These are phyloP conservation scores for Climacium dendroides DNA, from an alignment of 225 moss, liverwort and hornwort genomes.

Conservation along the genomic window DNA sequence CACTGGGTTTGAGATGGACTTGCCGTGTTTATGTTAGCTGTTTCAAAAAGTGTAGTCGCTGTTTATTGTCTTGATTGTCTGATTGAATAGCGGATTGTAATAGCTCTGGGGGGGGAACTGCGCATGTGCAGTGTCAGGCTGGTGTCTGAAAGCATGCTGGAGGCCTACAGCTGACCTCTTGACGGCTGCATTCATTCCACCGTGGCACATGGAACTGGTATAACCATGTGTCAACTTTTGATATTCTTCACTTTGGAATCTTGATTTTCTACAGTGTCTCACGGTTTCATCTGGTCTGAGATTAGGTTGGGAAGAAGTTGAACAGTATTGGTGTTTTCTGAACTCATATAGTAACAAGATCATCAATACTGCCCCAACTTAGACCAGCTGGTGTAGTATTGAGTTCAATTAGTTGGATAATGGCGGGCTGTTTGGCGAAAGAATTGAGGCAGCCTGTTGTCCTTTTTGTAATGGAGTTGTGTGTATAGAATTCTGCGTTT, in stretches of 20 bases:
- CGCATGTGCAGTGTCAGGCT: constrained; percentile 49
- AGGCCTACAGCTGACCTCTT: constrained; percentile 34
- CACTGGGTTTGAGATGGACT: not conserved
- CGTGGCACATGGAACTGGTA: constrained; percentile 56
- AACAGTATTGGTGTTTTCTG: not conserved
- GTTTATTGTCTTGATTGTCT: not conserved
- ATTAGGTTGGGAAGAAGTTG: not conserved
- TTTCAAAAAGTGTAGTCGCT: not conserved
- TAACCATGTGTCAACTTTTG: constrained; percentile 43
- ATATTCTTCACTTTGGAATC: not conserved
- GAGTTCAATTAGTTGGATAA: not conserved
- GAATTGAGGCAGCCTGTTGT: not conserved
- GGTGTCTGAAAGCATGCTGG: constrained; percentile 48
- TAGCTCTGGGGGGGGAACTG: constrained; percentile 26
- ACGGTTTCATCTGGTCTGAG: not conserved
- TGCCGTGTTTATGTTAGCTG: not conserved
- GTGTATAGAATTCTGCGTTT: not conserved
- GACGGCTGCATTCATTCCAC: constrained; percentile 25
- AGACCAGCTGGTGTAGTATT: not conserved
- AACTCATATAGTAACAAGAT: not conserved
- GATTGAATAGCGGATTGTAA: constrained; percentile 10
- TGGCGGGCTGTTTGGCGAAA: not conserved
- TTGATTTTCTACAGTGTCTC: constrained; percentile 2
- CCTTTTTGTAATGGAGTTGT: not conserved
- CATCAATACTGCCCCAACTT: not conserved